Conservation (phyloP, 306 rosid species). For the Pyrus pyrifolia region DNA sequence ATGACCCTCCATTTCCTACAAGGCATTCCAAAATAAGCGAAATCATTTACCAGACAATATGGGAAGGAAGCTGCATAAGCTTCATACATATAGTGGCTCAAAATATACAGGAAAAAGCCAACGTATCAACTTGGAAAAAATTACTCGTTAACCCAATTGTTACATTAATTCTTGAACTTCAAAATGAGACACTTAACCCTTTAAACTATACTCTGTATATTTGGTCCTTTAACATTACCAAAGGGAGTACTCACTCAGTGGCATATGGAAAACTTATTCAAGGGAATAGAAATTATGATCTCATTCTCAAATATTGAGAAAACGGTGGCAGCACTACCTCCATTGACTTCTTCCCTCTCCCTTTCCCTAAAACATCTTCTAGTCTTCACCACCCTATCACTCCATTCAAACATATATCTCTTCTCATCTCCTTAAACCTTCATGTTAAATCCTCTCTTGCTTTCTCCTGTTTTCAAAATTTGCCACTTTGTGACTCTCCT, state of each 20-base stretch:
- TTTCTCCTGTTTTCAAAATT: neutral
- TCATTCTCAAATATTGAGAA: neutral
- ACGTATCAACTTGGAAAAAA: neutral
- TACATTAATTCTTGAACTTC: neutral
- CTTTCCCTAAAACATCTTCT: neutral
- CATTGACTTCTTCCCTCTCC: neutral
- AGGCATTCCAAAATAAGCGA: conserved; percentile 9
- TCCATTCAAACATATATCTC: neutral
- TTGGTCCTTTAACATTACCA: neutral
- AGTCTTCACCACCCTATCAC: neutral
- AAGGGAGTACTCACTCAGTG: neutral
- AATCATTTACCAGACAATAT: neutral
- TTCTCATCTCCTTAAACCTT: neutral
- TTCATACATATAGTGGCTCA: neutral
- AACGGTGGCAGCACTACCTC: neutral
- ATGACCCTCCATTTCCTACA: conserved; percentile 74
- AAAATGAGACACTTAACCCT: neutral
- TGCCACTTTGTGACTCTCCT: neutral
- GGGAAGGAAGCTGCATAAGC: neutral
- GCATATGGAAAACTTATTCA: neutral
- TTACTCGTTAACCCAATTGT: neutral
- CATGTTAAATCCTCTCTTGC: neutral
- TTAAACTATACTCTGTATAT: neutral
- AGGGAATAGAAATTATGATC: neutral
- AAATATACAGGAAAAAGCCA: neutral